Percentiles rank a stretch among this genome's conserved stretches.
These are phyloP conservation scores for Ampelocalamus luodianensis DNA, from an alignment of 176 grass and related monocot genomes.

Conservation along the genomic window DNA sequence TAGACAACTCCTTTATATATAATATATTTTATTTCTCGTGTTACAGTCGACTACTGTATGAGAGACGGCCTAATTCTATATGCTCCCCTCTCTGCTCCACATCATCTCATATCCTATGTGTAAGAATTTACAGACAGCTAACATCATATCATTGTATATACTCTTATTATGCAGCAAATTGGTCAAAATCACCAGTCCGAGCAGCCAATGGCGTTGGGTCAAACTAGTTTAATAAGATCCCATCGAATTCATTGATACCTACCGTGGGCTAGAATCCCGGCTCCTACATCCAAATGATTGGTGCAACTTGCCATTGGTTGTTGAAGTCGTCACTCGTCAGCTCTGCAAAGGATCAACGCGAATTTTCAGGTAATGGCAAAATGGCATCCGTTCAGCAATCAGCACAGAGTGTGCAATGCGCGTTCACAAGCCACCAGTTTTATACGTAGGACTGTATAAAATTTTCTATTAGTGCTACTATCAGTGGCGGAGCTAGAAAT, in stretches of 20 bases:
- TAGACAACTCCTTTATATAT: no score
- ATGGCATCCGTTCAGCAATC: background rate
- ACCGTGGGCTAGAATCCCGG: no score
- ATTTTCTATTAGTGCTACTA: background rate
- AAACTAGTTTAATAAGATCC: no score
- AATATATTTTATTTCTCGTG: no score
- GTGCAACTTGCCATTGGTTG: background rate
- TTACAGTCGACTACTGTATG: no score
- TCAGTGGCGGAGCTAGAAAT: no score
- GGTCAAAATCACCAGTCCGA: background rate
- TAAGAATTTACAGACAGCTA: no score
- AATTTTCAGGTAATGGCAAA: background rate
- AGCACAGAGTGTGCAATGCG: background rate
- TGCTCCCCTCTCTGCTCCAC: no score
- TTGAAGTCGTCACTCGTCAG: background rate
- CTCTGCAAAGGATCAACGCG: background rate
- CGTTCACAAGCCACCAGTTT: background rate
- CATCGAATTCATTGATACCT: no score
- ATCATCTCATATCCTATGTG: no score
- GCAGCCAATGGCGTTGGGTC: constrained; percentile 31
- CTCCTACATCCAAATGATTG: background rate
- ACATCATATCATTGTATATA: no score
- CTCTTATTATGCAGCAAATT: background rate
- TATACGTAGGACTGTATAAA: background rate
- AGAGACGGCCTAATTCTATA: no score